Conservation (phyloP, 169 alveolate species). For the Toxoplasma gondii region DNA sequence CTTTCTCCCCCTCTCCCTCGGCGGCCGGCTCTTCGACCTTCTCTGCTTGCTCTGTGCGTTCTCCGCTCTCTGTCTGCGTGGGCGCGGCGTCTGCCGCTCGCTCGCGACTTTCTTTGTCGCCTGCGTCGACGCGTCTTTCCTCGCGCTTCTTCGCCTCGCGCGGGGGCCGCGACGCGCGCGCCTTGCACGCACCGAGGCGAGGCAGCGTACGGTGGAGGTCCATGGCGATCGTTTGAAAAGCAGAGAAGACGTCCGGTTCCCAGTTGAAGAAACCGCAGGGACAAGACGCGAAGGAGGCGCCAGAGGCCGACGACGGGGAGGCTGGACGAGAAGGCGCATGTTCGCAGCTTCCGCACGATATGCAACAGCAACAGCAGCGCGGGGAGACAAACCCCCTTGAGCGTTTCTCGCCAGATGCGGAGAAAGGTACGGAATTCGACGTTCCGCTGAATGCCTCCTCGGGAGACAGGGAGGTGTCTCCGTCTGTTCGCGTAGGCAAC, state of each 20-base stretch:
- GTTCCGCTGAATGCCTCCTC: too few species aligned
- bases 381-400: background rate
- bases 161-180: background rate
- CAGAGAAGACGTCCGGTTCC: conserved; percentile 36
- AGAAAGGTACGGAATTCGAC: too few species aligned
- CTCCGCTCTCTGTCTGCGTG: too few species aligned
- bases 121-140: background rate
- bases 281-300: background rate
- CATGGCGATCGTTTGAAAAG: conserved; percentile 22
- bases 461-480: too few species aligned
- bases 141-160: background rate
- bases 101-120: too few species aligned
- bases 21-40: too few species aligned
- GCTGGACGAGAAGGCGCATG: background rate
- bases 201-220: conserved; percentile 50
- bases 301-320: background rate
- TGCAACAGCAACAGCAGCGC: background rate
- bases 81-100: too few species aligned
- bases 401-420: background rate
- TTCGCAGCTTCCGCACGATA: background rate
- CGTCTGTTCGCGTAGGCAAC: too few species aligned
- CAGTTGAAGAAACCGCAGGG: conserved; percentile 35
- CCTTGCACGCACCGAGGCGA: conserved; percentile 26
- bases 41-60: too few species aligned
- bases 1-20: background rate